A percentile compares a stretch with the other conserved stretches of the same genome.
These are phyloP conservation scores for Taphrina wiesneri DNA, from an alignment of 1,139 yeast genomes.

Conservation along the genomic window DNA sequence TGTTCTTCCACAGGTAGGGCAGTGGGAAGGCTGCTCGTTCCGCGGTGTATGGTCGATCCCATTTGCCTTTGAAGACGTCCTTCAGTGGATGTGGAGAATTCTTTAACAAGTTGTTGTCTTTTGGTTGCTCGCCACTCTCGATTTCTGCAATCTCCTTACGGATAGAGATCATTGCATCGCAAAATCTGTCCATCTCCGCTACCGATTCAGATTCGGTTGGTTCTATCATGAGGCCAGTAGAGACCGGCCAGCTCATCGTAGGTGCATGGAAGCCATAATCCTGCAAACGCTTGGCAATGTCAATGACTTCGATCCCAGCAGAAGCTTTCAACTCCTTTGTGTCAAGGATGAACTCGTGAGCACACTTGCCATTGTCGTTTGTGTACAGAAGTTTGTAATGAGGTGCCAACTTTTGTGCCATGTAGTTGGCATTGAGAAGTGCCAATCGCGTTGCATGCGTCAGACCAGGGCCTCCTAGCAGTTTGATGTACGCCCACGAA, in stretches of 20 bases:
- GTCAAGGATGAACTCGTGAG: slow-evolving; percentile 94
- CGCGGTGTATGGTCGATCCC: slow-evolving; percentile 87
- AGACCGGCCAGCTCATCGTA: slow-evolving; percentile 97
- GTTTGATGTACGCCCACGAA: slow-evolving; percentile 89
- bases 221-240: slow-evolving; percentile 95
- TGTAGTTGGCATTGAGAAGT: slow-evolving; percentile 91
- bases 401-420: slow-evolving; percentile 73
- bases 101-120: slow-evolving; percentile 69
- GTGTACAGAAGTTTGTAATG: slow-evolving; percentile 77
- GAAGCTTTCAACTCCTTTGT: slow-evolving; percentile 74
- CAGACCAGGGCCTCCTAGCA: slow-evolving; percentile 71
- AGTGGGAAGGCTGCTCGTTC: slow-evolving; percentile 93
- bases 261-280: slow-evolving; percentile 99
- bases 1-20: slow-evolving; percentile 65
- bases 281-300: slow-evolving; percentile 92
- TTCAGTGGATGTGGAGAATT: slow-evolving; percentile 90
- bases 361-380: slow-evolving; percentile 73
- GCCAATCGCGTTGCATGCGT: slow-evolving; percentile 86
- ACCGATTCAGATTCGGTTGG: slow-evolving; percentile 94
- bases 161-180: slow-evolving; percentile 80
- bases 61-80: slow-evolving; percentile 71
- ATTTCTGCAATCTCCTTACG: slow-evolving; percentile 79
- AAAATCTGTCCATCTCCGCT: slow-evolving; percentile 85
- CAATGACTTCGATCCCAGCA: slow-evolving; percentile 87
- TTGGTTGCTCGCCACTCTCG: slow-evolving; percentile 60